Percentiles rank a stretch among this genome's conserved stretches.
Conservation (phyloP, 208 protist genomes). For the Herpetomonas tarakana region DNA sequence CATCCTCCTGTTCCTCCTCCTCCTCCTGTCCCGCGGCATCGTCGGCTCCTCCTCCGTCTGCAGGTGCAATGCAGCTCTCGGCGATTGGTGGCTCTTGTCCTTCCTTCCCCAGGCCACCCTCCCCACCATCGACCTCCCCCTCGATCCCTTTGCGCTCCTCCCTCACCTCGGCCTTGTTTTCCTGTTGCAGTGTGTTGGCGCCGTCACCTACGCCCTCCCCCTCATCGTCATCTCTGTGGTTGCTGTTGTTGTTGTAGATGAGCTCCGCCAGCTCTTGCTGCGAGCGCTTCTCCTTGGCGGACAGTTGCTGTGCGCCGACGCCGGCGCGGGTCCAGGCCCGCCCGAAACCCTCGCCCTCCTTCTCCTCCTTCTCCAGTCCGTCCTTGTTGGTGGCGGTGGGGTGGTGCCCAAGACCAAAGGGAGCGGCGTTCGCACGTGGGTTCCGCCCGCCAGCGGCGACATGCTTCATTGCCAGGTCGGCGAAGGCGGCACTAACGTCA, state of each 20-base stretch:
- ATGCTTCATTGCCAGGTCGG: conserved; percentile 38
- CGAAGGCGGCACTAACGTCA: conserved; percentile 40
- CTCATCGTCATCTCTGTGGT: conserved; percentile 13
- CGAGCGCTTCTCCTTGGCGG: conserved; percentile 41
- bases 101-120: too few species aligned
- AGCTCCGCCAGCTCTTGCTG: conserved; percentile 63
- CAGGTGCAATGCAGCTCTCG: too few species aligned
- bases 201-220: conserved; percentile 7
- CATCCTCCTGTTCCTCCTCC: not conserved
- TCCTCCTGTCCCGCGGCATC: not conserved
- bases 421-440: too few species aligned
- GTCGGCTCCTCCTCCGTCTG: conserved; percentile 3
- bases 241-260: conserved; percentile 43
- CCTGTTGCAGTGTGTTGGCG: not conserved
- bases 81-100: too few species aligned
- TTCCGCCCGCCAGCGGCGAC: conserved; percentile 12
- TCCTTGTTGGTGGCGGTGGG: conserved; percentile 8
- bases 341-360: conserved; percentile 15
- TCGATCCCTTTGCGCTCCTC: too few species aligned
- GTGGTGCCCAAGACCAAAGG: not conserved
- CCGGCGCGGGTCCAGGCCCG: conserved; percentile 71
- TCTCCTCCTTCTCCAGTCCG: conserved; percentile 14
- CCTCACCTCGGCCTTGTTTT: not conserved
- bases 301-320: conserved; percentile 44
- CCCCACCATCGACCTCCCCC: too few species aligned